Base-by-base conservation (phyloP, 2,329 filamentous ascomycete genomes). In the Mycosphaerella sp. region DNA sequence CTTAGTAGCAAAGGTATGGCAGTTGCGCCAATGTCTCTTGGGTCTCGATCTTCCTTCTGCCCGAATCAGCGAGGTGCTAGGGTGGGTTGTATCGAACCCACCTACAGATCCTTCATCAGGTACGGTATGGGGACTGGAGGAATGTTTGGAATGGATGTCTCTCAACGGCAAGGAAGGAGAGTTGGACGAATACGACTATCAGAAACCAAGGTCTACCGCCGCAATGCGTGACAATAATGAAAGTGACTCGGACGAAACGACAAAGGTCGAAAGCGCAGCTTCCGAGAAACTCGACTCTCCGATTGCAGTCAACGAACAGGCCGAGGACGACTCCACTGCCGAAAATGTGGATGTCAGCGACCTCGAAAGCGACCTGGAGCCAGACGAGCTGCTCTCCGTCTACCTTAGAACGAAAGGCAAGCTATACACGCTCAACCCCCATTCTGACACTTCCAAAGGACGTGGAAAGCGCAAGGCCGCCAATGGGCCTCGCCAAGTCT, bases 81-180 rank as follows among this genome's bases (percentile, higher is more conserved):
- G 53, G 9, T 60, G 56, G 78, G 80, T 61, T 76, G 86, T 65
- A 77, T 89, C 43, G 41, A 84, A 86, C 60, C 82, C 83, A 29
- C 78, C 83, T 11, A 64, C 69, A 54, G 69, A 70, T 31, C 41
- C 48, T 26, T 49, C 45, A 26, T 23, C 55, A 78, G 85, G 51
- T 73, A 77, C 2, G 65, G 74, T 21, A 11, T 95, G 89, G 87
- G 90, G 91, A 8, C 74, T 97, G 36, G 86, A 95, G 57, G 91
- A 95, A 71, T 84, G 87, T 26, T 70, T 98, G 17, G 89, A 96
- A 63, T 95, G 90, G 89, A 78, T 97, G 51, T 88, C 89, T n/a
- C 76, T 88, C 60, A 82, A 93, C 67, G 88, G 85, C 63, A 73
- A 78, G 11, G 38, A 53, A 26, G 60, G 56, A 21, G 64, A 67